These are phyloP conservation scores for Proliferodiscus dingleyae DNA, from an alignment of 2,329 filamentous ascomycete genomes.

Conservation along the genomic window DNA sequence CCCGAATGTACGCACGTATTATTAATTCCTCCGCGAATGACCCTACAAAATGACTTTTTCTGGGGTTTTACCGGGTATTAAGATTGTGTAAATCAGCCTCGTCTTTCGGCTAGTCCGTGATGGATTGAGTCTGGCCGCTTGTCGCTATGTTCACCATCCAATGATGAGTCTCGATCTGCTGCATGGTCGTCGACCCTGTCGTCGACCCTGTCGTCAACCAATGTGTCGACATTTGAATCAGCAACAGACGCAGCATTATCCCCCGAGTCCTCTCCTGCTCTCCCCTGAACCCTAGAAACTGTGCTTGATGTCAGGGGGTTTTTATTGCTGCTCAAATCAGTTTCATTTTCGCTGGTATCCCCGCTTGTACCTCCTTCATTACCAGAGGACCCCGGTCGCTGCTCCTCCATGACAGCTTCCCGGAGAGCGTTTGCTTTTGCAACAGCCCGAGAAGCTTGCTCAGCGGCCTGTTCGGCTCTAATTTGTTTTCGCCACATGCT, in stretches of 20 bases:
- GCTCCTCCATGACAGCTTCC: conserved; percentile 25
- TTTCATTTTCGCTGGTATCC: conserved; percentile 28
- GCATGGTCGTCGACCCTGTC: conserved; percentile 9
- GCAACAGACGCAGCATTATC: conserved; percentile 12
- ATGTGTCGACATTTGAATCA: conserved; percentile 6
- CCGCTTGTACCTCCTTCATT: conserved; percentile 24
- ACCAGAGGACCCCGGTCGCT: conserved; percentile 26
- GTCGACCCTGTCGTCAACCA: conserved; percentile 19
- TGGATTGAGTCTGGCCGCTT: not conserved
- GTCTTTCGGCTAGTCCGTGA: not conserved
- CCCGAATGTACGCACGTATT: not conserved
- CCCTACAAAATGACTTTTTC: not conserved
- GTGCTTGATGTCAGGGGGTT: conserved; percentile 15
- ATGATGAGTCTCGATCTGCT: not conserved
- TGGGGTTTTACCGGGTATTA: not conserved
- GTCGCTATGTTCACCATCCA: not conserved
- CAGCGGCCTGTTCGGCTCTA: conserved; percentile 65
- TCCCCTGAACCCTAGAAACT: conserved; percentile 14
- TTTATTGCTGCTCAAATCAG: conserved; percentile 15
- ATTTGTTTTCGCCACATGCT: conserved; percentile 90
- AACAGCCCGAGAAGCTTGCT: conserved; percentile 42
- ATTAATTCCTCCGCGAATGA: not conserved
- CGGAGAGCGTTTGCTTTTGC: conserved; percentile 29
- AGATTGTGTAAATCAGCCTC: not conserved
- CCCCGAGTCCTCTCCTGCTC: conserved; percentile 11